Percentiles rank a stretch among this genome's conserved stretches.
Evolutionary conservation across 1,284 basidiomycete genomes (phyloP).

Genomic region (Hortiboletus rubellus): DNA sequence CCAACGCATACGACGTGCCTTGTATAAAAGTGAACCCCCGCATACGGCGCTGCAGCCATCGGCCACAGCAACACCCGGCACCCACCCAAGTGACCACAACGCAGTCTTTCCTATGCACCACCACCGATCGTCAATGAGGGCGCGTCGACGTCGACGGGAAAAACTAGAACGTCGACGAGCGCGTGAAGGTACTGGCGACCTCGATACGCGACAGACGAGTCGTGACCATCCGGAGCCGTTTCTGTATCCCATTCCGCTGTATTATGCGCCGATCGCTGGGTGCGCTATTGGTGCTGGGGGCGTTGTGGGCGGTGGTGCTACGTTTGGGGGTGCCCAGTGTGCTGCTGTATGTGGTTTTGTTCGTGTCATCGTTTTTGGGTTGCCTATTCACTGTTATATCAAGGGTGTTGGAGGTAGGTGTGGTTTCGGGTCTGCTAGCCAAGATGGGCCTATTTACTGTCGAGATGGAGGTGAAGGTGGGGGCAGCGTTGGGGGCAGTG

Average conservation of each 20-base stretch:
- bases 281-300: slow-evolving; percentile 20
- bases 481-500: neutral
- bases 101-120: slow-evolving; percentile 36
- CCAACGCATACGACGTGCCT: slow-evolving; percentile 27
- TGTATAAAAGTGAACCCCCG: neutral
- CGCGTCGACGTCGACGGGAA: neutral
- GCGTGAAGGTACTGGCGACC: neutral
- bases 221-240: slow-evolving; percentile 16
- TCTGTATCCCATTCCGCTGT: slow-evolving; percentile 37
- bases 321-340: neutral
- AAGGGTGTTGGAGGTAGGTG: neutral
- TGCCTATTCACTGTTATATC: neutral
- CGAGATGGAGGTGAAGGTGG: neutral
- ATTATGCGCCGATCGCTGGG: slow-evolving; percentile 17
- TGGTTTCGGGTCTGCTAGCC: neutral
- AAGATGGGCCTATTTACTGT: no score
- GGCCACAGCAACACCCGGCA: slow-evolving; percentile 35
- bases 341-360: slow-evolving; percentile 12
- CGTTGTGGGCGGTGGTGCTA: slow-evolving; percentile 15
- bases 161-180: neutral
- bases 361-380: neutral
- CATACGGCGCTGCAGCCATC: slow-evolving; percentile 28
- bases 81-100: slow-evolving; percentile 47
- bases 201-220: neutral
- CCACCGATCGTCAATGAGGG: slow-evolving; percentile 13